Conservation (phyloP, 208 protist species). For the Trypanosoma mega region DNA sequence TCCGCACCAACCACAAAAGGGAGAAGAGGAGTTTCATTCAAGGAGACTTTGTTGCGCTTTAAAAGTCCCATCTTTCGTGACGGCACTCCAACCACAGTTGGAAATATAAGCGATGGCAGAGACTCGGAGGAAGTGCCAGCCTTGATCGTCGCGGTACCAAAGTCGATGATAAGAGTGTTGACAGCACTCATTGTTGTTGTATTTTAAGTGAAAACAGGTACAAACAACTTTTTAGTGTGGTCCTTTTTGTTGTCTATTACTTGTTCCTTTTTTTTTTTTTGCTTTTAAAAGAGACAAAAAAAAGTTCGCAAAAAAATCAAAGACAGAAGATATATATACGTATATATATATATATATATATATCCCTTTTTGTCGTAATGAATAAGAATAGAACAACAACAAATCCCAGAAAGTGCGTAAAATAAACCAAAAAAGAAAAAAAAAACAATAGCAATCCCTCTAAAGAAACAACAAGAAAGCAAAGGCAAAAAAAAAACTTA, state of each 20-base stretch:
- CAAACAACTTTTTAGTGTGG: no score
- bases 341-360: constrained; percentile 4
- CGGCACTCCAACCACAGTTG: constrained; percentile 16
- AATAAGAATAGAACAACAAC: constrained; percentile 7
- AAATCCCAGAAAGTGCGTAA: constrained; percentile 1
- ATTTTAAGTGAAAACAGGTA: no score
- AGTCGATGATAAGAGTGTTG: constrained; percentile 16
- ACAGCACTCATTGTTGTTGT: background rate
- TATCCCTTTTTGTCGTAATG: constrained; percentile 2
- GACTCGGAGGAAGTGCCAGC: constrained; percentile 14
- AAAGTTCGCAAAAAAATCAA: background rate
- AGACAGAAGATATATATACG: background rate
- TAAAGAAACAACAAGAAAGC: background rate
- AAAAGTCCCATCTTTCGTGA: constrained; percentile 13
- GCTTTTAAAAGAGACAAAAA: background rate
- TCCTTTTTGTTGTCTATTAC: constrained; percentile 3
- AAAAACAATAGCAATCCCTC: constrained; percentile 12
- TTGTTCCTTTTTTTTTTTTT: constrained; percentile 5
- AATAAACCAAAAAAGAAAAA: constrained; percentile 11
- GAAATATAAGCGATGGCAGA: constrained; percentile 21
- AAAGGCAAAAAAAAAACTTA: no score
- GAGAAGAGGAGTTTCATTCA: constrained; percentile 2
- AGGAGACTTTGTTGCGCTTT: constrained; percentile 2
- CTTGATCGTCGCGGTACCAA: constrained; percentile 20
- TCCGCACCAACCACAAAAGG: constrained; percentile 17